Base-by-base conservation (phyloP, 805 yeast species). In the Lipomyces starkeyi region DNA sequence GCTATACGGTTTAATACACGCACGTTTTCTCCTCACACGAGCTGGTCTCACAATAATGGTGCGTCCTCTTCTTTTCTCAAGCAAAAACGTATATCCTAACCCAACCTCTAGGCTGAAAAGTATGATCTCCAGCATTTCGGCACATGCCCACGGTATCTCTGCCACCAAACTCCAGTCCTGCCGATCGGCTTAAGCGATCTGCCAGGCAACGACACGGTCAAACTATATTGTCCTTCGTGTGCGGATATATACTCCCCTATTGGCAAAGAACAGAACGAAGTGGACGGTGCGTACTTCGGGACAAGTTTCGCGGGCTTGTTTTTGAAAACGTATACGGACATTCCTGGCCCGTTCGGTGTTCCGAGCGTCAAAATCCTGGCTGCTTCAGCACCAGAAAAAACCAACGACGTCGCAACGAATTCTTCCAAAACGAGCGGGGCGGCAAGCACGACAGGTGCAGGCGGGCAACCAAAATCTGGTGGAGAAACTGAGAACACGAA, bases 221-320 rank as follows among this genome's bases (percentile, higher is more conserved):
- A 98, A 72, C 83, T 95, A 59, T 95, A 89, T 78, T 95, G 99
- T 80, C 98, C 99, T 1, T 88, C 94, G 77, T 95, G 99, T 80
- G 87, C 89, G 76, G 99, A 95, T 76, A 83, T 94, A 54, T 95
- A 95, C 78, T 80, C 92, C 61, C 98, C 98, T 1, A 87, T 89
- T 65, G 88, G 93, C 65, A 87, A 93, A n/a, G 83, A 97, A 70
- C 93, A 91, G 78, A 81, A 91, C 66, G 91, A 91, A 76, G 86
- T 95, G 56, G 99, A 95, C 79, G 99, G 99, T 4, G 97, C 98
- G 0, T 95, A 90, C 75, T 95, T 96, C 81, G 98, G 99, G 4
- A 92, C 98, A 0, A 88, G 96, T 47, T 95, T 95, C 80, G 95
- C 97, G 0, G 98, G 97, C 1, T 84, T 95, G 73, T 90, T 95